These are phyloP conservation scores for Elsinoe perseae DNA, from an alignment of 2,329 filamentous ascomycete genomes.

Conservation along the genomic window DNA sequence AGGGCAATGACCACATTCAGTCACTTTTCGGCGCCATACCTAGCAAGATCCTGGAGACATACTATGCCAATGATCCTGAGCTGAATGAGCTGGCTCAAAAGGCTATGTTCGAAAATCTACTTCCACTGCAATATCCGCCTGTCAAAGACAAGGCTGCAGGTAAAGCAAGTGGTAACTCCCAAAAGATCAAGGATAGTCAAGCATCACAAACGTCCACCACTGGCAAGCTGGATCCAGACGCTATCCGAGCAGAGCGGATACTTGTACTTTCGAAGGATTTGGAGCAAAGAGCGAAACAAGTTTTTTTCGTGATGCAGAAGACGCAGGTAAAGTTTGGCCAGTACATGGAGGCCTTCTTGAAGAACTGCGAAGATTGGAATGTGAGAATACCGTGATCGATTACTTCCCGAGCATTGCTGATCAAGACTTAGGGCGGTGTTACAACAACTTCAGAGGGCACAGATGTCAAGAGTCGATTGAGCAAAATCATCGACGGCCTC, in stretches of 20 bases:
- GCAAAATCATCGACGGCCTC: constrained; percentile 64
- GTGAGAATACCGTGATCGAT: background rate
- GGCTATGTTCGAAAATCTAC: constrained; percentile 75
- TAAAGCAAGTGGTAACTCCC: constrained; percentile 46
- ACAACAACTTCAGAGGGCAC: constrained; percentile 57
- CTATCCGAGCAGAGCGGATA: constrained; percentile 74
- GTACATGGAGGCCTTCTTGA: constrained; percentile 67
- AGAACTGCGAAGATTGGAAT: constrained; percentile 82
- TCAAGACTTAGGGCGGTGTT: constrained; percentile 53
- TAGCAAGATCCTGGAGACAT: constrained; percentile 74
- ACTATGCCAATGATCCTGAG: constrained; percentile 82
- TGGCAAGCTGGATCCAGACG: constrained; percentile 56
- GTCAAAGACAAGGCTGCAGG: constrained; percentile 43
- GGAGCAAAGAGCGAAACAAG: constrained; percentile 68
- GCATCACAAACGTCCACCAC: constrained; percentile 33
- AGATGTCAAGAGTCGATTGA: constrained; percentile 61
- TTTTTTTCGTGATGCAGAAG: constrained; percentile 78
- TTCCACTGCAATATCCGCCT: constrained; percentile 83
- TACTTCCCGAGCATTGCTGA: no score
- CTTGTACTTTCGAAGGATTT: constrained; percentile 72
- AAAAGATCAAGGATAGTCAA: constrained; percentile 54
- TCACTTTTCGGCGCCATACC: constrained; percentile 74
- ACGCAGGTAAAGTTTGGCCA: constrained; percentile 68
- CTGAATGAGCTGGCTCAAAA: constrained; percentile 78
- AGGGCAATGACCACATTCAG: constrained; percentile 68